These are phyloP conservation scores for Tolypocladium tropicale DNA, from an alignment of 2,329 filamentous ascomycete genomes.

Conservation along the genomic window DNA sequence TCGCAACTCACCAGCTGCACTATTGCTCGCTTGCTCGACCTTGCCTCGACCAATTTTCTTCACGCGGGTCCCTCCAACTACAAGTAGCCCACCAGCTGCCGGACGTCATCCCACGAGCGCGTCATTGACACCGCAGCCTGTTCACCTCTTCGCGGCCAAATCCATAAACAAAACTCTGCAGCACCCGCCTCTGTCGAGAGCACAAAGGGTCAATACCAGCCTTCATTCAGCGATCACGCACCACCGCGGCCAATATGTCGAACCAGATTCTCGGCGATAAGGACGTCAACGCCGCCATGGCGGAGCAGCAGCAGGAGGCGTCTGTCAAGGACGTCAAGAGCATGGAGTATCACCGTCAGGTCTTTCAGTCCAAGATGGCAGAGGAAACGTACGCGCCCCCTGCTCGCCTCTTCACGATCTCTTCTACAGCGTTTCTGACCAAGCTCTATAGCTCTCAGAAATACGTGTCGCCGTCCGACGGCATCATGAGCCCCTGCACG, in stretches of 20 bases:
- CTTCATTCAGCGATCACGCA: neutral
- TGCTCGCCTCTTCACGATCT: neutral
- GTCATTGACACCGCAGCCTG: neutral
- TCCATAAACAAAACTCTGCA: no score
- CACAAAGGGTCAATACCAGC: no score
- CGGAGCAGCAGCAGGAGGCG: slow-evolving; percentile 11
- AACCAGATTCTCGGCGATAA: slow-evolving; percentile 54
- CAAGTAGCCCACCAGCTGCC: neutral
- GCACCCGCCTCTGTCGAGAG: no score
- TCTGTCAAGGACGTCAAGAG: slow-evolving; percentile 44
- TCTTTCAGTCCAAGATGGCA: slow-evolving; percentile 62
- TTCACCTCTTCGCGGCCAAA: no score
- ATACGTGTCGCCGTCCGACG: slow-evolving; percentile 78
- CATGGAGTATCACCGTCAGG: slow-evolving; percentile 71
- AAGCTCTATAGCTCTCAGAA: slow-evolving; percentile 1
- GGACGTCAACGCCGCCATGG: slow-evolving; percentile 51
- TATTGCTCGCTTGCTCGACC: no score
- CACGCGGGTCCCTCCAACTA: neutral
- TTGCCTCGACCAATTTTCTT: neutral
- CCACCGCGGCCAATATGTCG: slow-evolving; percentile 12
- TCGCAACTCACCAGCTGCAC: neutral
- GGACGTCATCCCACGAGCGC: neutral
- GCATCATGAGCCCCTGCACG: slow-evolving; percentile 78
- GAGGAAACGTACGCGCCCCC: slow-evolving; percentile 47
- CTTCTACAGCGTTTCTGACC: neutral